phyloP scores from a whole-genome alignment of 148 eudicot genomes.

The Chenopodium quinoa region DNA sequence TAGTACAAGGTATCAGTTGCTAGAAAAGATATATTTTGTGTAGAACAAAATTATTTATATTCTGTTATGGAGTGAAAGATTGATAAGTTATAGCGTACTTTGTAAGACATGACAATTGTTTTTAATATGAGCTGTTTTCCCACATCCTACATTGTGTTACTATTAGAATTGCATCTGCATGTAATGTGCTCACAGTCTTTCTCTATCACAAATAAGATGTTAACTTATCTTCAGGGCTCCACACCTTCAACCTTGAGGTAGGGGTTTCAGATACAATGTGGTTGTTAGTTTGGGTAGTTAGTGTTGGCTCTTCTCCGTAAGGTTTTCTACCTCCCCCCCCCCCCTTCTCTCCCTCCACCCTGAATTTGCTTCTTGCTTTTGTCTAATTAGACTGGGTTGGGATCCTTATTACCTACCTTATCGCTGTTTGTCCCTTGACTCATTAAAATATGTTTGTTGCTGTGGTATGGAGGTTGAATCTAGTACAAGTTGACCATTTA shows the following conservation, averaged over 20 bases:
- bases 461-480: background rate
- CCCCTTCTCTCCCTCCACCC: background rate
- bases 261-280: background rate
- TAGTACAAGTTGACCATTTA: background rate
- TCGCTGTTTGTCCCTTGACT: background rate
- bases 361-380: background rate
- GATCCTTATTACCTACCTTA: background rate
- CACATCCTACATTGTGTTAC: background rate
- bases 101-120: background rate
- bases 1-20: slow-evolving; percentile 4
- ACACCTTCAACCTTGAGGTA: background rate
- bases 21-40: background rate
- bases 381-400: background rate
- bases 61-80: background rate
- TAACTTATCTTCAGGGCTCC: background rate
- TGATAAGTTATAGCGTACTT: too few relatives aligned
- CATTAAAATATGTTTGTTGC: background rate
- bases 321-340: background rate
- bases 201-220: background rate
- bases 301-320: background rate
- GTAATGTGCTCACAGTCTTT: background rate
- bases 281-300: background rate
- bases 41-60: background rate
- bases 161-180: background rate
- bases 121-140: background rate